These are phyloP conservation scores for Fusarium goolgardi DNA, from an alignment of 2,329 filamentous ascomycete genomes.

Conservation along the genomic window DNA sequence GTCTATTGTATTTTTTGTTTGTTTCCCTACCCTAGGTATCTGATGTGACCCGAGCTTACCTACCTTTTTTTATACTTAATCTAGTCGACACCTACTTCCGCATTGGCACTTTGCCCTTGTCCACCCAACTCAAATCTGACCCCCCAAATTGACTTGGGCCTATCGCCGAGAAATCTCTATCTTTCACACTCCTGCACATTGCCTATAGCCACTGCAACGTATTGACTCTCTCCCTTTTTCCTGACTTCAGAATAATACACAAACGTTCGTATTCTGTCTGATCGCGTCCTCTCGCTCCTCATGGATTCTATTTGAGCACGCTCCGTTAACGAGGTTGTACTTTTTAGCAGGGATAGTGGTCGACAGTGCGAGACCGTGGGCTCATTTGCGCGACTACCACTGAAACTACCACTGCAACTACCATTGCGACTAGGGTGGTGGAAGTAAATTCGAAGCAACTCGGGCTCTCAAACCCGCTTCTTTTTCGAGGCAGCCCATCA, in stretches of 20 bases:
- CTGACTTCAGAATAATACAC: not conserved
- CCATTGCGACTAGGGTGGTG: conserved; percentile 30
- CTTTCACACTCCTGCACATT: conserved; percentile 25
- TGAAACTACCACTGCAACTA: conserved; percentile 23
- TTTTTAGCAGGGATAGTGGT: conserved; percentile 35
- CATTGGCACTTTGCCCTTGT: conserved; percentile 3
- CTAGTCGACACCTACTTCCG: conserved; percentile 1
- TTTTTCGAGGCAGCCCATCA: conserved; percentile 40
- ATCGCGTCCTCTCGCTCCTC: conserved; percentile 9
- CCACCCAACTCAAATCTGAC: conserved; percentile 5
- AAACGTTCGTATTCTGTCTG: conserved; percentile 2
- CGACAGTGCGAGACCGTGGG: conserved; percentile 35
- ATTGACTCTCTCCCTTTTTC: conserved; percentile 9
- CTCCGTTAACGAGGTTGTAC: conserved; percentile 20
- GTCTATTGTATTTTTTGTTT: conserved; percentile 2
- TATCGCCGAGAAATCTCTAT: conserved; percentile 31
- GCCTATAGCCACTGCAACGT: conserved; percentile 33
- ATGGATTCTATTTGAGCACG: conserved; percentile 13
- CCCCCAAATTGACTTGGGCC: conserved; percentile 2
- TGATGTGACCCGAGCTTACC: conserved; percentile 27
- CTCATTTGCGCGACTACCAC: conserved; percentile 41
- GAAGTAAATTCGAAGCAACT: conserved; percentile 32
- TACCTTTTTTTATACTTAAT: conserved; percentile 24
- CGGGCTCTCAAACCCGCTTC: conserved; percentile 30
- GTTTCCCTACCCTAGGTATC: not conserved